Percentiles rank a stretch among this genome's conserved stretches.
These are phyloP conservation scores for Fusarium coffeatum DNA, from an alignment of 2,329 filamentous ascomycete genomes.

Conservation along the genomic window DNA sequence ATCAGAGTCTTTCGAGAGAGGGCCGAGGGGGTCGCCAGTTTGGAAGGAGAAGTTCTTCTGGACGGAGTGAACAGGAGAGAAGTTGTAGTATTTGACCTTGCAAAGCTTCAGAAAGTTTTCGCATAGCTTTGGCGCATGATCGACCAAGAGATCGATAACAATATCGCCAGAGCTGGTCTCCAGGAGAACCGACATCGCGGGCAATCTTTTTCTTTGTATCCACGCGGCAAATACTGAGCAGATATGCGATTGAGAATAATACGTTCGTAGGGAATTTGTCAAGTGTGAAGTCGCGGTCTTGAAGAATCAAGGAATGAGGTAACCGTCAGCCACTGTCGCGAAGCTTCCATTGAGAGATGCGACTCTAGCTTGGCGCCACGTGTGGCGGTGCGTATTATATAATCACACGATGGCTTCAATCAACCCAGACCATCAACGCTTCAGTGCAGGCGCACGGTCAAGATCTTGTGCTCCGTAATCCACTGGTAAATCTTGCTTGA, in stretches of 20 bases:
- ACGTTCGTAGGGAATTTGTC: background rate
- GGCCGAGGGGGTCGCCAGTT: conserved; percentile 92
- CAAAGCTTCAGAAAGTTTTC: conserved; percentile 99
- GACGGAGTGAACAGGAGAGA: conserved; percentile 88
- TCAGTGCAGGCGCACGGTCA: background rate
- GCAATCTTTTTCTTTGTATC: no score
- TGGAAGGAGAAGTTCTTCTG: conserved; percentile 98
- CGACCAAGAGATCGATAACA: conserved; percentile 90
- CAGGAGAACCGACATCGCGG: conserved; percentile 86
- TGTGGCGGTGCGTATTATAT: conserved; percentile 9
- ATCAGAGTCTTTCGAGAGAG: conserved; percentile 84
- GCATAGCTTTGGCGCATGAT: conserved; percentile 90
- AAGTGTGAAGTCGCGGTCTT: conserved; percentile 4
- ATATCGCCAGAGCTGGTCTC: conserved; percentile 95
- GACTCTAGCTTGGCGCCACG: conserved; percentile 4
- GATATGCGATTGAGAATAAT: background rate
- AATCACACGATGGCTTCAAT: conserved; percentile 14
- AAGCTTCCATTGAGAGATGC: conserved; percentile 17
- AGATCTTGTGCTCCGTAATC: background rate
- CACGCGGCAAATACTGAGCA: background rate
- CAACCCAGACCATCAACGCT: background rate
- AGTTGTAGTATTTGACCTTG: conserved; percentile 99
- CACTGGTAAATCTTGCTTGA: background rate
- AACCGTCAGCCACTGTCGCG: conserved; percentile 28
- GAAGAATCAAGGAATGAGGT: conserved; percentile 24